These are phyloP conservation scores for Pestalotiopsis sp. DNA, from an alignment of 2,329 filamentous ascomycete genomes.

Conservation along the genomic window DNA sequence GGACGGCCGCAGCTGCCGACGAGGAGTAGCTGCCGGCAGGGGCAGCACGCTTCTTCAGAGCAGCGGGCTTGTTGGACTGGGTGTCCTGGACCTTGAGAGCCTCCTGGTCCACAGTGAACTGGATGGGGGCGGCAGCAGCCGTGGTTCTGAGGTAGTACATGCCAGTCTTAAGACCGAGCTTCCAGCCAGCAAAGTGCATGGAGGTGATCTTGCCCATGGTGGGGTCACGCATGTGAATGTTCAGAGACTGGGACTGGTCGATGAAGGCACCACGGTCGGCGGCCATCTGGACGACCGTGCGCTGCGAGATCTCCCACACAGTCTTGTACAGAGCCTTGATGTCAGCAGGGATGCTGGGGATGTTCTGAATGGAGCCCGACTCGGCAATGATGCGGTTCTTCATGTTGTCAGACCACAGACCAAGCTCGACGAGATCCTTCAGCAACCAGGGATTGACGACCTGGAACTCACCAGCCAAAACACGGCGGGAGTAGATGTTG, in stretches of 20 bases:
- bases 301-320: constrained; percentile 98
- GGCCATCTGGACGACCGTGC: constrained; percentile 94
- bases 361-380: constrained; percentile 92
- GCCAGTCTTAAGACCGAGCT: constrained; percentile 97
- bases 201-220: constrained; percentile 99
- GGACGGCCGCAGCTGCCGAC: constrained; percentile 60
- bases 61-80: constrained; percentile 64
- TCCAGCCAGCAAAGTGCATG: constrained; percentile 99
- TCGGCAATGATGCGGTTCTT: constrained; percentile 99
- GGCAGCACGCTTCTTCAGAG: constrained; percentile 69
- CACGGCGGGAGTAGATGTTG: constrained; percentile 99
- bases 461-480: constrained; percentile 97
- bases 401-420: constrained; percentile 99
- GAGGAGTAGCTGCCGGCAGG: constrained; percentile 58
- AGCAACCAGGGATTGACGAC: constrained; percentile 99
- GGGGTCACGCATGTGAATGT: constrained; percentile 99
- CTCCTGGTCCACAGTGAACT: constrained; percentile 98
- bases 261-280: constrained; percentile 98
- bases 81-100: constrained; percentile 85
- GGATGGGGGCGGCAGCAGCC: constrained; percentile 93
- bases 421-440: constrained; percentile 96
- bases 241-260: constrained; percentile 97
- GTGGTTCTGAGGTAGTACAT: constrained; percentile 99
- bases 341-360: constrained; percentile 93
- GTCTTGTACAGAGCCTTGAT: constrained; percentile 99